A percentile compares a stretch with the other conserved stretches of the same genome.
These are phyloP conservation scores for Apiotrichum mycotoxinovorans DNA, from an alignment of 1,284 basidiomycete species.

Conservation along the genomic window DNA sequence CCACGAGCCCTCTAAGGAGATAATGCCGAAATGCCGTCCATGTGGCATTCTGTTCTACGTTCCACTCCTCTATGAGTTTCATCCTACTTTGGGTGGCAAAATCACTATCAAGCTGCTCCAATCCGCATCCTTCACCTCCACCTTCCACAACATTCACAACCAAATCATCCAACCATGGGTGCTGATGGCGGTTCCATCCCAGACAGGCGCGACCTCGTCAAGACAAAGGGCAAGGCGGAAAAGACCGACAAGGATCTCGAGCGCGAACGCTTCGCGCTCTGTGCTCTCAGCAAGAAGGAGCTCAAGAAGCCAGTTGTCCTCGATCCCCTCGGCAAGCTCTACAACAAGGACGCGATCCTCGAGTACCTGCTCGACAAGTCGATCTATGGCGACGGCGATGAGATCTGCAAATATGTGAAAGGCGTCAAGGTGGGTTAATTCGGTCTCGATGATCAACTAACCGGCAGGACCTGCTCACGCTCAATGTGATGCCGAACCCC, in stretches of 20 bases:
- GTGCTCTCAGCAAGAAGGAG: conserved; percentile 86
- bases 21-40: conserved; percentile 1
- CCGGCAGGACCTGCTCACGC: conserved; percentile 72
- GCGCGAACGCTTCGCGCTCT: conserved; percentile 82
- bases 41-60: neutral
- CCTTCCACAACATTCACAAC: neutral
- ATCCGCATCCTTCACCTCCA: neutral
- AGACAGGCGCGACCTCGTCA: conserved; percentile 49
- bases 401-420: conserved; percentile 80
- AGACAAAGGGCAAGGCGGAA: conserved; percentile 51
- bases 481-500: conserved; percentile 73
- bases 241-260: conserved; percentile 79
- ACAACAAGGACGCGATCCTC: conserved; percentile 87
- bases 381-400: conserved; percentile 72
- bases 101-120: neutral
- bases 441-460: conserved; percentile 1
- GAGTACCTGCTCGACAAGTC: conserved; percentile 77
- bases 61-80: neutral
- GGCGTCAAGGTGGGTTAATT: conserved; percentile 68
- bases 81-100: neutral
- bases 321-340: conserved; percentile 83
- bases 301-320: conserved; percentile 81
- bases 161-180: conserved; percentile 32
- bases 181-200: conserved; percentile 51
- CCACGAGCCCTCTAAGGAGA: neutral